These are phyloP conservation scores for Irpex rosettiformis DNA, from an alignment of 1,284 basidiomycete species.

Conservation along the genomic window DNA sequence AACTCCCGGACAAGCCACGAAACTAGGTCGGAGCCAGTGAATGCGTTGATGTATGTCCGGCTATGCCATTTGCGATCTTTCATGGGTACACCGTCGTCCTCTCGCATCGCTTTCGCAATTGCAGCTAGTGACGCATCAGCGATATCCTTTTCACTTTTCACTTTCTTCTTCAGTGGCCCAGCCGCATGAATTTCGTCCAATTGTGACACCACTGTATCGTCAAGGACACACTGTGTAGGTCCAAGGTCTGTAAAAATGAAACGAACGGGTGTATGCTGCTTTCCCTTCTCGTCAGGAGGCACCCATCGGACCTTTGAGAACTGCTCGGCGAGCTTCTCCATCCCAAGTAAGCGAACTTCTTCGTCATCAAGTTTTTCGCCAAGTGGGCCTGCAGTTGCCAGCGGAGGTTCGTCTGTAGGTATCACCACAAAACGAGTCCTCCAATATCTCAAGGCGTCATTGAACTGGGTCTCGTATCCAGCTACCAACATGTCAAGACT, in stretches of 20 bases:
- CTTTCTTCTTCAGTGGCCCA: conserved; percentile 72
- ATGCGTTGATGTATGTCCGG: conserved; percentile 68
- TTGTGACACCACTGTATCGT: conserved; percentile 73
- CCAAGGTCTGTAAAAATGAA: conserved; percentile 81
- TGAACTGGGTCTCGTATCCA: conserved; percentile 81
- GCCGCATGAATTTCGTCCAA: conserved; percentile 76
- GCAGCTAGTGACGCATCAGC: conserved; percentile 54
- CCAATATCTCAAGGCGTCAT: conserved; percentile 87
- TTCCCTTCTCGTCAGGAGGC: conserved; percentile 52
- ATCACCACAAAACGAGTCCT: conserved; percentile 94
- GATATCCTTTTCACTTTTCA: conserved; percentile 72
- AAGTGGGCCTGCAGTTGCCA: conserved; percentile 48
- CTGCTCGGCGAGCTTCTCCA: conserved; percentile 87
- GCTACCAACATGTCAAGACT: conserved; percentile 82
- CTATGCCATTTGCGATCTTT: conserved; percentile 78
- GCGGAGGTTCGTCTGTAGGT: conserved; percentile 72
- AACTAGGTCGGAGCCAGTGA: conserved; percentile 84
- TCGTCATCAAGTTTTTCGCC: conserved; percentile 81
- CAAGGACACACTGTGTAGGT: conserved; percentile 74
- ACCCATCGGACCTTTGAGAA: conserved; percentile 83
- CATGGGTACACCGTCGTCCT: conserved; percentile 74
- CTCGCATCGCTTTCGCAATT: conserved; percentile 77
- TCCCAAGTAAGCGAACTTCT: conserved; percentile 86
- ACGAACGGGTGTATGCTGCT: conserved; percentile 54
- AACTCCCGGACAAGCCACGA: conserved; percentile 87